Percentiles rank a stretch among this genome's conserved stretches.
These are phyloP conservation scores for Drosera capensis DNA, from an alignment of 148 eudicot species.

Conservation along the genomic window DNA sequence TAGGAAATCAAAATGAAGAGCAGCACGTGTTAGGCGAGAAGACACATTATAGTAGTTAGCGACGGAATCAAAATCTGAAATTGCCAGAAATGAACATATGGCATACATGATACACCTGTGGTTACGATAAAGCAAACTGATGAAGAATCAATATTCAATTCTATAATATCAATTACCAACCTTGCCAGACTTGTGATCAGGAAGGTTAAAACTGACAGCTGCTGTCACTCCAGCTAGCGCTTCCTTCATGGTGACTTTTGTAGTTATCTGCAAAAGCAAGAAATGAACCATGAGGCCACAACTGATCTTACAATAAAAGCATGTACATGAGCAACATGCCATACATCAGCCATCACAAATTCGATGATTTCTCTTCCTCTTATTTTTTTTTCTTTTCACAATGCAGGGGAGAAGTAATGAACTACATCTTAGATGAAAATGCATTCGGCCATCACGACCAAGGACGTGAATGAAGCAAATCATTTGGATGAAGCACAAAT, in stretches of 20 bases:
- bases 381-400: too few relatives aligned
- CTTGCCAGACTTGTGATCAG: conserved; percentile 86
- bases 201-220: conserved; percentile 68
- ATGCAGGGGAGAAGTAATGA: too few relatives aligned
- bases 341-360: neutral
- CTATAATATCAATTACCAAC: conserved; percentile 12
- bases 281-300: neutral
- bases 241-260: conserved; percentile 59
- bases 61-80: too few relatives aligned
- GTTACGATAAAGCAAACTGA: too few relatives aligned
- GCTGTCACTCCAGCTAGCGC: conserved; percentile 48
- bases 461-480: too few relatives aligned
- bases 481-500: too few relatives aligned
- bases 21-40: neutral
- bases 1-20: conserved; percentile 4
- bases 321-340: neutral
- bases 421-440: too few relatives aligned
- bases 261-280: conserved; percentile 43
- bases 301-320: conserved; percentile 1
- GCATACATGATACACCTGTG: too few relatives aligned
- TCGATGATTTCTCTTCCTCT: too few relatives aligned
- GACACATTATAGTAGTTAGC: too few relatives aligned
- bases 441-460: too few relatives aligned
- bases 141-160: neutral
- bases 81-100: neutral